Evolutionary conservation across 73 alveolate genomes (phyloP), one percentile per base, ranked within the genome.

Genomic region (Breviolum minutum): DNA sequence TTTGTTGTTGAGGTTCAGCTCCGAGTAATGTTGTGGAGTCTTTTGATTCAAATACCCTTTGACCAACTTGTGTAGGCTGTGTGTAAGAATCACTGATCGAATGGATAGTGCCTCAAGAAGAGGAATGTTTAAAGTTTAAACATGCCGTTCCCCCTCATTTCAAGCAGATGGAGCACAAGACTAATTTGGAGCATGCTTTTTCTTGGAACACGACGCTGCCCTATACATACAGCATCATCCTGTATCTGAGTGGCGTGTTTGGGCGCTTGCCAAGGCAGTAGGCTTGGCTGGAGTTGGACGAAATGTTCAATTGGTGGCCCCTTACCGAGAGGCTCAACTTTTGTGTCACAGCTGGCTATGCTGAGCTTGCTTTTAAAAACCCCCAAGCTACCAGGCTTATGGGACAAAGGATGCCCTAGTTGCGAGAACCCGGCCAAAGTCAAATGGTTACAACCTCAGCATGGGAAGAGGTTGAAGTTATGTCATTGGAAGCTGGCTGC

Each of bases 271-370:
- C 63, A 27, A 92, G 98, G 98, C 98, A 48, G 98, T 92, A 5
- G 98, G 98, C 69, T 26, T 92, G 24, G 91, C 91, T 54, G 98
- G 98, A 20, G 68, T 64, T 13, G 98, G 87, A 26, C 98, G 98
- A 54, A 92, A 92, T 61, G 91, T 92, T 22, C 98, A 92, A n/a
- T 48, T 92, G 77, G 91, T 63, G n/a, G 98, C 98, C 20, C 81
- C 79, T 48, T 92, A 70, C 54, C 98, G 98, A 60, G 98, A 92
- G 98, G 97, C 54, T 29, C 32, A 48, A 24, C 27, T 17, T 5
- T 32, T 40, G 54, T 40, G 54, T 2, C 54, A 40, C 54, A 40
- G 3, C 71, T 13, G 4, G 77, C 77, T 1, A 68, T 68, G 24
- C n/a, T 68, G 8, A 68, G 77, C 77, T 17, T 68, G 77, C 77